These are phyloP conservation scores for Penicillium waksmanii DNA, from an alignment of 495 filamentous ascomycete species.

Conservation along the genomic window DNA sequence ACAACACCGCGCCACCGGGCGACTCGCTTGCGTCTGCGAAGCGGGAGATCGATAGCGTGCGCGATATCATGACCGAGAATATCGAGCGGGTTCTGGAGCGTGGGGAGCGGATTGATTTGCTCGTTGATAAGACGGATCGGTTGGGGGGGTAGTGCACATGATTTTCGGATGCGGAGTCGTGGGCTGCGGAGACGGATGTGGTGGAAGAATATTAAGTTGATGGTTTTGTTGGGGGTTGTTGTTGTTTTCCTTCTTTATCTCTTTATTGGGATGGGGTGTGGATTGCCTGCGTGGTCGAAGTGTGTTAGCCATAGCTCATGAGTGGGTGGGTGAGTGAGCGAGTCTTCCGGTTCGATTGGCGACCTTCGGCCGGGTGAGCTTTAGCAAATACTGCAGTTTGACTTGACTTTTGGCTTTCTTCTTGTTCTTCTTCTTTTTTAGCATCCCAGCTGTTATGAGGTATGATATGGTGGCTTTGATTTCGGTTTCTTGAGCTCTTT, in stretches of 20 bases:
- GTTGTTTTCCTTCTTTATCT: constrained; percentile 82
- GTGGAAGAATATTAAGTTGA: constrained; percentile 99
- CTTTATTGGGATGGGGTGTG: constrained; percentile 75
- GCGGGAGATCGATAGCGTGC: constrained; percentile 88
- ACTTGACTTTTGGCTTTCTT: constrained; percentile 4
- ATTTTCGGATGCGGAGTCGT: constrained; percentile 84
- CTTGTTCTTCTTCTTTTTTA: neutral
- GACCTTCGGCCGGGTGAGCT: constrained; percentile 1
- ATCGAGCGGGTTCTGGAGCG: constrained; percentile 95
- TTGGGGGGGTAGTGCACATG: constrained; percentile 83
- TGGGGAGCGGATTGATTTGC: constrained; percentile 90
- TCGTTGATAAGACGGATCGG: constrained; percentile 97
- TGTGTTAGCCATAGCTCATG: constrained; percentile 43
- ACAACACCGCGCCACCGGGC: constrained; percentile 76
- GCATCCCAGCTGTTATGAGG: constrained; percentile 17
- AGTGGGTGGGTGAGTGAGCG: neutral
- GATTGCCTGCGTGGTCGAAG: constrained; percentile 62
- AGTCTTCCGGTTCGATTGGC: neutral
- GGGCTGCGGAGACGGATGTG: constrained; percentile 92
- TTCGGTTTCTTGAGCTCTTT: neutral
- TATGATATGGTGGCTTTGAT: constrained; percentile 17
- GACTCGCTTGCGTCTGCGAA: constrained; percentile 85
- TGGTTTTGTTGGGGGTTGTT: constrained; percentile 82
- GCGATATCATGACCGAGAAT: constrained; percentile 98
- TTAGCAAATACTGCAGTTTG: constrained; percentile 18